Base-by-base conservation (phyloP, 2,329 filamentous ascomycete species). In the Alternaria longipes region DNA sequence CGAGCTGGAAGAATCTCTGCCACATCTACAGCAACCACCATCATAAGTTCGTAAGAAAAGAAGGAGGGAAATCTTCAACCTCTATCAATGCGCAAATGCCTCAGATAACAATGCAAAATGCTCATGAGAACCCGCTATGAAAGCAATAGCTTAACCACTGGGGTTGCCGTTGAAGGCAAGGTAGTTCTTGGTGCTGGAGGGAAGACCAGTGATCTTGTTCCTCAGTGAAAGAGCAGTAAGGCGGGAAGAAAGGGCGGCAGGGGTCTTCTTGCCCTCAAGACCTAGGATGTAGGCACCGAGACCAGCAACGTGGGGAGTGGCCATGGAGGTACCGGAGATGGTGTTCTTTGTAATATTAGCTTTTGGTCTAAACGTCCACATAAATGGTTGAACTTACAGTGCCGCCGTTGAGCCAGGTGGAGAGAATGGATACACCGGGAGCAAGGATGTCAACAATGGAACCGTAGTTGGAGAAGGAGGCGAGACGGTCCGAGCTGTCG, bases 271-370 rank as follows among this genome's bases (percentile, higher is more conserved):
- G 42, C 78, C 79, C 65, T 85, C 81, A 38, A 85, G 77, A 18
- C 73, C 74, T 81, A 91, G 87, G 50, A 92, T 81, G 79, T 91
- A 92, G 50, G 89, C 89, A 40, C 85, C 88, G n/a, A 92, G 84
- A 65, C 90, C 90, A 53, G 87, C 85, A 61, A 92, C 83, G 75
- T 92, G 90, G 16, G 90, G 90, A 38, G 86, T 85, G 52, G 90
- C 89, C 88, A 90, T 90, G 55, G 84, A 87, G 22, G 89, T 90
- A 53, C 88, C 89, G 20, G 83, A 86, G 70, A 89, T 84, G 60
- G 78, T 81, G 66, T 81, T 82, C 81, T 85, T 53, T 16, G 28
- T 34, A 16, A 41, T 34, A 36, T 63, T 51, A 49, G 60, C 57
- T 60, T 60, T 52, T 53, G 28, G 26, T 41, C n/a, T 16, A 47